Evolutionary conservation across 164 flowering plant genomes (phyloP).

Genomic region (Platanus orientalis): DNA sequence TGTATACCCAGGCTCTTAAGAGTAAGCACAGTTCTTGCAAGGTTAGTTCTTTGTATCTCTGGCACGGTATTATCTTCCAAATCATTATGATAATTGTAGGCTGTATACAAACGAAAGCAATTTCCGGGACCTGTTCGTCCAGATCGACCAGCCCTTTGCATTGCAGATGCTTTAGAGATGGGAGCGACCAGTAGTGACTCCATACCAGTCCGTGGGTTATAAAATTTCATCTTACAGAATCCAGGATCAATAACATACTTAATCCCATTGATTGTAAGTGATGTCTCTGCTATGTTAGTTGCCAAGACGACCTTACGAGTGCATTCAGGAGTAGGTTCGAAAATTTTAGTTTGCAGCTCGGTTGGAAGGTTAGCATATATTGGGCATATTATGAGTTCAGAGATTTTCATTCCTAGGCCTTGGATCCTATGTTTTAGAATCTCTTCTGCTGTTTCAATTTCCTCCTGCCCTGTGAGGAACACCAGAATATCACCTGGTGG

Average conservation of each 20-base stretch:
- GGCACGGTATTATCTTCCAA: slow-evolving; percentile 90
- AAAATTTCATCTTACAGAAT: slow-evolving; percentile 80
- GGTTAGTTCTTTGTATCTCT: slow-evolving; percentile 90
- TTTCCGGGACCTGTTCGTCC: slow-evolving; percentile 97
- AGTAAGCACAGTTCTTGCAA: slow-evolving; percentile 85
- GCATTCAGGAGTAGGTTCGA: slow-evolving; percentile 95
- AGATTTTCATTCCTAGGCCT: slow-evolving; percentile 85
- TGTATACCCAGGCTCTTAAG: slow-evolving; percentile 93
- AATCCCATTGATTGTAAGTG: slow-evolving; percentile 91
- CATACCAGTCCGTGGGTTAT: slow-evolving; percentile 95
- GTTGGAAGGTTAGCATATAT: slow-evolving; percentile 97
- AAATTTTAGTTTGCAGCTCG: slow-evolving; percentile 92
- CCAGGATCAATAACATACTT: slow-evolving; percentile 96
- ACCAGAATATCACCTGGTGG: slow-evolving; percentile 83
- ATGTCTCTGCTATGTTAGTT: slow-evolving; percentile 93
- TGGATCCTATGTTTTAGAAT: slow-evolving; percentile 78
- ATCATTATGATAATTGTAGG: slow-evolving; percentile 63
- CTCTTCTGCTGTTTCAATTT: slow-evolving; percentile 94
- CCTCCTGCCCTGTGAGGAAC: slow-evolving; percentile 91
- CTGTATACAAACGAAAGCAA: slow-evolving; percentile 85
- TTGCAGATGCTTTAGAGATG: slow-evolving; percentile 93
- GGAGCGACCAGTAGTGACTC: slow-evolving; percentile 80
- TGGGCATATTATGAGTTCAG: slow-evolving; percentile 93
- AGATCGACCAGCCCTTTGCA: slow-evolving; percentile 88
- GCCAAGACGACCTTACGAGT: slow-evolving; percentile 92